phyloP scores from a whole-genome alignment of 2,329 filamentous ascomycete species.

The Davidsoniella virescens region DNA sequence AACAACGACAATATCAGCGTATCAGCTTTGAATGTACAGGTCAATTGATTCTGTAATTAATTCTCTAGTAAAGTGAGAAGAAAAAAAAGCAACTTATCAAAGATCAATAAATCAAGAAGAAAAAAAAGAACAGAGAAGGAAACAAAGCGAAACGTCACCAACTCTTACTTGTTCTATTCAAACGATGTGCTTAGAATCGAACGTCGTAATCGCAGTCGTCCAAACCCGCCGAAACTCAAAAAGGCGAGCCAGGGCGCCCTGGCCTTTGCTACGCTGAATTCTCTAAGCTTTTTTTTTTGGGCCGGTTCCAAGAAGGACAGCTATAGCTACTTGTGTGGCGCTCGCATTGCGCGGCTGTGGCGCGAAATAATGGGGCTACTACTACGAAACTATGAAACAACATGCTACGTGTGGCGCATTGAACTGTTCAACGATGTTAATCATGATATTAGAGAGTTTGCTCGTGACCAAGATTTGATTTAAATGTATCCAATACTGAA shows the following conservation, averaged over 20 bases:
- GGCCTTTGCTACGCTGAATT: neutral
- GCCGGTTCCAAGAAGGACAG: conserved; percentile 1
- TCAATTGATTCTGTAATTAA: no score
- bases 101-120: neutral
- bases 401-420: neutral
- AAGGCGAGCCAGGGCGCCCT: neutral
- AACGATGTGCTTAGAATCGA: neutral
- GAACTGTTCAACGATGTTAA: no score
- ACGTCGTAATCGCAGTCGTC: no score
- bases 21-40: no score
- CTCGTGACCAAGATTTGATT: no score
- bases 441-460: no score
- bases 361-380: neutral
- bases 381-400: neutral
- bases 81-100: neutral
- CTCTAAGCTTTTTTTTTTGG: neutral
- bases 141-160: neutral
- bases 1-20: no score
- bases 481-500: no score
- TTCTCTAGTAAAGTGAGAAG: neutral
- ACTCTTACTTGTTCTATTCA: neutral
- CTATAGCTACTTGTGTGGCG: conserved; percentile 6
- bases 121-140: neutral
- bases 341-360: neutral
- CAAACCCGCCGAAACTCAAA: neutral